phyloP scores from a whole-genome alignment of 2,329 filamentous ascomycete species.

The Pyrenophora seminiperda region DNA sequence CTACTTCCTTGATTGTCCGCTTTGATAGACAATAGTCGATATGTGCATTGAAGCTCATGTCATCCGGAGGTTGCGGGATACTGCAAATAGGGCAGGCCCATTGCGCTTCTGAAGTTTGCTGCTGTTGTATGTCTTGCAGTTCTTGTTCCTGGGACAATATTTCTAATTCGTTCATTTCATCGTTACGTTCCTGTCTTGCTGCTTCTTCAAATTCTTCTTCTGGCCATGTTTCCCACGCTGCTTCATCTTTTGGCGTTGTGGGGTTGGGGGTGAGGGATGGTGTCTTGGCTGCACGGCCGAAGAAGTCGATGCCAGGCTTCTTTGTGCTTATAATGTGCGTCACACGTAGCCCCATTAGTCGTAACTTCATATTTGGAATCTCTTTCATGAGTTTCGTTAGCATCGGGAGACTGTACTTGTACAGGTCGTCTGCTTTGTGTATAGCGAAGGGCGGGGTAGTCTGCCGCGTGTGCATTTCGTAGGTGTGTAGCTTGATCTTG shows the following conservation, averaged over 20 bases:
- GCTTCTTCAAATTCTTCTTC: slow-evolving; percentile 69
- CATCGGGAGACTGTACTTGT: slow-evolving; percentile 80
- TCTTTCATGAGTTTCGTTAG: slow-evolving; percentile 83
- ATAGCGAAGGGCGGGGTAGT: slow-evolving; percentile 74
- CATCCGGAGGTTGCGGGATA: slow-evolving; percentile 74
- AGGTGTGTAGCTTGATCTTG: slow-evolving; percentile 93
- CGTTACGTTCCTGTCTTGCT: slow-evolving; percentile 63
- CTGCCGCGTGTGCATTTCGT: slow-evolving; percentile 87
- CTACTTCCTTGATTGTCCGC: slow-evolving; percentile 81
- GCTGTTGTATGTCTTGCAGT: slow-evolving; percentile 13
- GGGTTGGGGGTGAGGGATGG: slow-evolving; percentile 14
- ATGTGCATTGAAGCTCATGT: slow-evolving; percentile 83
- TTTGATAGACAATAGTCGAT: slow-evolving; percentile 90
- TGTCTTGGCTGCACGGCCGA: slow-evolving; percentile 58
- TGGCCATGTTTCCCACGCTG: slow-evolving; percentile 70
- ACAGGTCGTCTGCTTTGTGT: slow-evolving; percentile 77
- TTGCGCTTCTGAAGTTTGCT: slow-evolving; percentile 40
- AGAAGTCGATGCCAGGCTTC: slow-evolving; percentile 80
- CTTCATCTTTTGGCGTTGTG: slow-evolving; percentile 28
- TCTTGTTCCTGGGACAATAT: slow-evolving; percentile 64
- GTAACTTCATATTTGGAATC: slow-evolving; percentile 75
- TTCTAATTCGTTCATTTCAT: slow-evolving; percentile 66
- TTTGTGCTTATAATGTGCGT: slow-evolving; percentile 87
- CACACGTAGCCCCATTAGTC: slow-evolving; percentile 86
- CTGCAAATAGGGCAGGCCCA: slow-evolving; percentile 91